Evolutionary conservation across 768 basidiomycete species (phyloP), one percentile per base, ranked within the genome.

Genomic region (Favolaschia claudopus): DNA sequence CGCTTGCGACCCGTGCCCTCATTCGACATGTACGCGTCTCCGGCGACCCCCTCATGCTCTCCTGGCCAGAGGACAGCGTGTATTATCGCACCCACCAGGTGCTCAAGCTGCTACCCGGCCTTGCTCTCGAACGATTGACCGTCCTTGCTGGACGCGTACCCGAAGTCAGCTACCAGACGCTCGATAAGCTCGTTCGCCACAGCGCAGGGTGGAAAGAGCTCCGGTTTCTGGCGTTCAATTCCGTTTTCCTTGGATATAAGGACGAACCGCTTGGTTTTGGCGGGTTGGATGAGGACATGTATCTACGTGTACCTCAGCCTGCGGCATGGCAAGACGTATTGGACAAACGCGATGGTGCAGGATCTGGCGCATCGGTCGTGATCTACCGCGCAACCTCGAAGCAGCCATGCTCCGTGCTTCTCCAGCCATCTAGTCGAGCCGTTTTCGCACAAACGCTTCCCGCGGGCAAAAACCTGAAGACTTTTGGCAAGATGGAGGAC

Each of bases 81-180:
- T 55, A 38, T 20, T 55, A 55, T 22, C 36, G 53, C n/a, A 46
- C 44, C 44, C 36, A 25, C 3, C 53, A 45, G 32, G 20, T 28
- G 34, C 44, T 55, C 53, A 55, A 46, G 34, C 43, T 55, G 34
- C 53, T 55, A 19, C 53, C 53, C 3, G 53, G 53, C 34, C 43
- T 55, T 37, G 53, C 53, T 28, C 53, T 55, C 27, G 44, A 55
- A 8, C 53, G 53, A 34, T 44, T 55, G 43, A 55, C 53, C 29
- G 51, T 53, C 31, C 51, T 53, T 14, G 51, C 20, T 20, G 1
- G 31, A 42, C 31, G 51, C 29, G 29, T 4, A 8, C 39, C 6
- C 36, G 49, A 53, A 33, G 40, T 53, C 24, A 7, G 29, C 24
- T 54, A 45, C 34, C 13, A 54, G 25, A 54, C 43, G 2, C 53